Conservation (phyloP, 192 early-diverging fungal species). For the Rhizoclosmatium sp. region DNA sequence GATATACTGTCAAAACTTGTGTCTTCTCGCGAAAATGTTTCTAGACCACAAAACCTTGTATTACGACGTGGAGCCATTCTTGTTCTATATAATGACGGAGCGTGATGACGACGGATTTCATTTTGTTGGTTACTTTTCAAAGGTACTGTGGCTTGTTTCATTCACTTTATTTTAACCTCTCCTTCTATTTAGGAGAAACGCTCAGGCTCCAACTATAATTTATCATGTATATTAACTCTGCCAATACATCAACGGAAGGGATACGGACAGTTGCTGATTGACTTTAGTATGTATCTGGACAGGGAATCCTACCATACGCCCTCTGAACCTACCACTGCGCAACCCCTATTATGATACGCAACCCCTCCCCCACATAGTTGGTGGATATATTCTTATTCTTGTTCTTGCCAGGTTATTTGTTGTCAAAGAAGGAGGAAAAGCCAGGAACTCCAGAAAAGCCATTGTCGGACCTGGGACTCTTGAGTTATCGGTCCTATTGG, state of each 20-base stretch:
- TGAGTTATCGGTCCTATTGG: conserved; percentile 90
- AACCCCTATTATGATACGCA: too few species aligned
- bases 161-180: neutral
- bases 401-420: conserved; percentile 72
- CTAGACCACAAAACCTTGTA: conserved; percentile 97
- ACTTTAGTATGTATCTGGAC: conserved; percentile 77
- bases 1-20: conserved; percentile 96
- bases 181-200: conserved; percentile 76
- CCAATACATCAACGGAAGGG: conserved; percentile 91
- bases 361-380: neutral
- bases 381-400: neutral
- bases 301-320: neutral
- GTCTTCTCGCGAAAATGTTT: conserved; percentile 92
- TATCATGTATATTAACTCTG: conserved; percentile 94
- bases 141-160: conserved; percentile 56
- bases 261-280: conserved; percentile 92
- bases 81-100: conserved; percentile 91
- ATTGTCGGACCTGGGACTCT: conserved; percentile 83
- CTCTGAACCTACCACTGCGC: neutral
- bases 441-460: conserved; percentile 93
- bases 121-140: conserved; percentile 95
- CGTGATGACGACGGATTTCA: conserved; percentile 55
- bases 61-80: conserved; percentile 92
- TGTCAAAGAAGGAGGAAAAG: conserved; percentile 78
- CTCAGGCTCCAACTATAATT: conserved; percentile 85